These are phyloP conservation scores for Ogataea nonfermentans DNA, from an alignment of 805 yeast genomes.

Conservation along the genomic window DNA sequence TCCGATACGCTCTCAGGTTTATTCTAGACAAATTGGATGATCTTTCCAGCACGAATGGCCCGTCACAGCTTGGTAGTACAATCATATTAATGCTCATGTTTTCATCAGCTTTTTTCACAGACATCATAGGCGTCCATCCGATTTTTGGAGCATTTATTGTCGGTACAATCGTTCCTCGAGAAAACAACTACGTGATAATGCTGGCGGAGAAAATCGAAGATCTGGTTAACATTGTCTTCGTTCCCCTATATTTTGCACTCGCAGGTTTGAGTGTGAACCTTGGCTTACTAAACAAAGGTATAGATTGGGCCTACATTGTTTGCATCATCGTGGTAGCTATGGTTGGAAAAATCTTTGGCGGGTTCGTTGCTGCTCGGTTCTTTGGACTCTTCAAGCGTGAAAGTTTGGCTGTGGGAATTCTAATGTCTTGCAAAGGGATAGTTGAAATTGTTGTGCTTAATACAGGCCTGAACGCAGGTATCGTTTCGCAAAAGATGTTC, in stretches of 20 bases:
- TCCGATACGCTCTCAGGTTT: conserved; percentile 47
- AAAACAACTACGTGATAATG: conserved; percentile 66
- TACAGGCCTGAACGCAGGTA: conserved; percentile 70
- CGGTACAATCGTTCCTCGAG: conserved; percentile 75
- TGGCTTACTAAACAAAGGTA: conserved; percentile 59
- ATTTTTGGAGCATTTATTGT: conserved; percentile 82
- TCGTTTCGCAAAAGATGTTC: conserved; percentile 60
- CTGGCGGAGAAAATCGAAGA: conserved; percentile 77
- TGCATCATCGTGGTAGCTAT: conserved; percentile 68
- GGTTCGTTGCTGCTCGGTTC: conserved; percentile 58
- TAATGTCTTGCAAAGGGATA: conserved; percentile 88
- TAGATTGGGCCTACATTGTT: conserved; percentile 75
- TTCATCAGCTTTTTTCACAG: conserved; percentile 73
- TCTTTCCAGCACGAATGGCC: conserved; percentile 55
- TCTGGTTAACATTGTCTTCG: conserved; percentile 64
- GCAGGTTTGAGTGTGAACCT: conserved; percentile 74
- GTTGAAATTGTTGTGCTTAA: conserved; percentile 79
- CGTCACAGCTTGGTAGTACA: conserved; percentile 60
- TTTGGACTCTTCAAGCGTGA: conserved; percentile 71
- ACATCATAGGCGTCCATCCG: conserved; percentile 82
- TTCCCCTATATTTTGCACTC: conserved; percentile 77
- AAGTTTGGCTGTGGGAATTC: conserved; percentile 69
- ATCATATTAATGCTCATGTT: conserved; percentile 55
- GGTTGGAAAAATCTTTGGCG: conserved; percentile 66
- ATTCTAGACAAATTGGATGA: conserved; percentile 39